Percentiles rank a stretch among this genome's conserved stretches.
phyloP scores from a whole-genome alignment of 78 protist species.

The Dictyostelium firmibasis region DNA sequence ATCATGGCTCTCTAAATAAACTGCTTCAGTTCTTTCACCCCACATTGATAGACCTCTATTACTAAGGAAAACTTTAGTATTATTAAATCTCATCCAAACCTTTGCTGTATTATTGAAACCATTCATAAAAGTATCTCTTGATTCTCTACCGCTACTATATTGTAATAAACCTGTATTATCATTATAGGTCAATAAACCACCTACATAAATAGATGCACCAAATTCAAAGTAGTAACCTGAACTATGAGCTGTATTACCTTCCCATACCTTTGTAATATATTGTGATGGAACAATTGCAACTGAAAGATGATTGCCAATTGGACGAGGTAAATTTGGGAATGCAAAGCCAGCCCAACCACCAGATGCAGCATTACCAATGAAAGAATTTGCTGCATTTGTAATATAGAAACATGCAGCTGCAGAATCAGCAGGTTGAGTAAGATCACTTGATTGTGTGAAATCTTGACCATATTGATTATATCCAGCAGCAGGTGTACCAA shows the following conservation, averaged over 20 bases:
- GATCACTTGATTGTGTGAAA: background rate
- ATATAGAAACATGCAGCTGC: slow-evolving; percentile 88
- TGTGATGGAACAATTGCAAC: slow-evolving; percentile 26
- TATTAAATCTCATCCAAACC: slow-evolving; percentile 73
- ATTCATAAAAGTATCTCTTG: slow-evolving; percentile 42
- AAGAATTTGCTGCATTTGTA: slow-evolving; percentile 80
- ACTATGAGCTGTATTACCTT: slow-evolving; percentile 84
- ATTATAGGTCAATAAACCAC: background rate
- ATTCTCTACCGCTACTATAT: slow-evolving; percentile 41
- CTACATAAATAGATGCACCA: slow-evolving; percentile 79
- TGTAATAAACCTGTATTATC: background rate
- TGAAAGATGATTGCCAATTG: slow-evolving; percentile 35
- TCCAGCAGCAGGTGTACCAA: slow-evolving; percentile 79
- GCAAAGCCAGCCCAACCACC: slow-evolving; percentile 82
- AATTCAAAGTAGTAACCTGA: slow-evolving; percentile 62
- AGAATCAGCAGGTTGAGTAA: slow-evolving; percentile 83
- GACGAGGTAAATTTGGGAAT: slow-evolving; percentile 62
- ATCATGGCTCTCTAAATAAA: background rate
- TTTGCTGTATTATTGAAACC: background rate
- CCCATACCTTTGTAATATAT: slow-evolving; percentile 40
- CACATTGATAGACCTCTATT: slow-evolving; percentile 31
- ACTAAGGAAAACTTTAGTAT: slow-evolving; percentile 17
- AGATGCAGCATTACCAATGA: slow-evolving; percentile 75
- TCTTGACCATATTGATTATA: slow-evolving; percentile 60
- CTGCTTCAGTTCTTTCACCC: slow-evolving; percentile 61